Conservation (phyloP, 345 rosid species). For the Populus alba region DNA sequence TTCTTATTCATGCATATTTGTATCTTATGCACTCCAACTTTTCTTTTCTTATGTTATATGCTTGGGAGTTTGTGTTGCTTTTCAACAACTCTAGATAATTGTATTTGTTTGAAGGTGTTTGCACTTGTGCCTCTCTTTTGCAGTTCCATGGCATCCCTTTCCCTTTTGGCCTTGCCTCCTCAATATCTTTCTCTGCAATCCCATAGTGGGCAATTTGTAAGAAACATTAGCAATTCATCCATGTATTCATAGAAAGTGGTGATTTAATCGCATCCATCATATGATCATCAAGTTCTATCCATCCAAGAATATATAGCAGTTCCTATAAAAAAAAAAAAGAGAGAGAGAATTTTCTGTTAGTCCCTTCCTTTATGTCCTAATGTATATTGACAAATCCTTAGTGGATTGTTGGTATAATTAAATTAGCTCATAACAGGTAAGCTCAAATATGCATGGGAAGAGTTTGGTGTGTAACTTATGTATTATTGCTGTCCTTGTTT, state of each 20-base stretch:
- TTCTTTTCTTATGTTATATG: constrained; percentile 18
- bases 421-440: neutral
- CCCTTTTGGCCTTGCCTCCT: constrained; percentile 34
- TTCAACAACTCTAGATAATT: constrained; percentile 30
- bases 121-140: constrained; percentile 37
- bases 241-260: neutral
- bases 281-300: neutral
- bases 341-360: too few relatives aligned
- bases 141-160: constrained; percentile 14
- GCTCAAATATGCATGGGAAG: neutral
- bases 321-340: too few relatives aligned
- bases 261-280: neutral
- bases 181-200: constrained; percentile 24
- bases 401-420: neutral
- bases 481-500: neutral
- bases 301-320: too few relatives aligned
- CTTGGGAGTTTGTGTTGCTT: constrained; percentile 55
- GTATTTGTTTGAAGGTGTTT: constrained; percentile 60
- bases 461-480: neutral
- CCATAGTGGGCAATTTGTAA: neutral
- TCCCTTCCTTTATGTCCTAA: too few relatives aligned
- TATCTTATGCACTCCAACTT: constrained; percentile 9
- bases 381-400: neutral
- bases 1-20: constrained; percentile 23
- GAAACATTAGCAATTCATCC: too few relatives aligned